Evolutionary conservation across 805 yeast species (phyloP), one percentile per base, ranked within the genome.

Genomic region (Suhomyces tanzawaensis): DNA sequence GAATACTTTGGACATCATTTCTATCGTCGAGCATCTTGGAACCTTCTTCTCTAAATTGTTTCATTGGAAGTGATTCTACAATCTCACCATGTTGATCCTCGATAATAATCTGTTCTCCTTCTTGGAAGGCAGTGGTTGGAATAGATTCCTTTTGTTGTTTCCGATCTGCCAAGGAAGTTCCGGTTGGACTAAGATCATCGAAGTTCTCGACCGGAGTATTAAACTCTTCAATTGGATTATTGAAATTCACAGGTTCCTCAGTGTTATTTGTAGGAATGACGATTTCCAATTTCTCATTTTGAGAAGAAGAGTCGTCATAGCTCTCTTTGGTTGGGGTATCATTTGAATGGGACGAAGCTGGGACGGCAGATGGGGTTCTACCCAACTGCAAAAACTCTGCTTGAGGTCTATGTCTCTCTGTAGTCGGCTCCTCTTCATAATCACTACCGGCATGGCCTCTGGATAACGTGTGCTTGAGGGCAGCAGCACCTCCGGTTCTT

Each of bases 61-160:
- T 32, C 18, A 31, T 13, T n/a, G 39, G 28, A 3, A 24, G 13
- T 2, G 81, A 71, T 36, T 77, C 81, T 35, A 91, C 53, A 30
- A 89, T 73, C 55, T 90, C 96, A 39, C 98, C 98, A 33, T 81
- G 72, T 39, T 74, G 77, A 60, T 89, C 93, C 57, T 91, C 99
- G 39, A 91, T 71, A 37, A 90, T 75, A 25, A 90, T 58, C 29
- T 74, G 67, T 25, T 67, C 51, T 18, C 95, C 96, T 49, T 88
- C 95, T 32, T 77, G 78, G 57, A 57, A 72, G 3, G 71, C 71
- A 13, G 60, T 57, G 9, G 66, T 54, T 16, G 74, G 66, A 16
- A 40, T 32, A n/a, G 33, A 24, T 8, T 23, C 39, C 17, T 29
- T 19, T 11, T 28, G 16, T 32, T 35, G 18, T 37, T 44, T 34